Evolutionary conservation across 2,329 filamentous ascomycete genomes (phyloP).

Genomic region (Paraphaeosphaeria minitans): DNA sequence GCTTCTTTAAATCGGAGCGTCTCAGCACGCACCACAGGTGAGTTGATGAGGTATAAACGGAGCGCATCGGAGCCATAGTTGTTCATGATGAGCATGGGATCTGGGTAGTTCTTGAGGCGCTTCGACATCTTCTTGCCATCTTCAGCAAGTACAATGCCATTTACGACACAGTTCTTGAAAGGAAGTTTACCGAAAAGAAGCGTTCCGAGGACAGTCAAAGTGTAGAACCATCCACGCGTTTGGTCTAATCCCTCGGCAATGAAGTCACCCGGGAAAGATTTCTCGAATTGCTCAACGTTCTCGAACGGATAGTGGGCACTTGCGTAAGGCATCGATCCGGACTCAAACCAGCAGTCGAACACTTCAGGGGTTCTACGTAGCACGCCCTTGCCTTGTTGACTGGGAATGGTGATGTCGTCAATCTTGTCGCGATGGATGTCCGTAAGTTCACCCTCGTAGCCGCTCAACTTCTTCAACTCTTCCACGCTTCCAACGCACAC

Average conservation of each 20-base stretch:
- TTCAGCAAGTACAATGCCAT: constrained; percentile 90
- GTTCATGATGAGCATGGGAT: constrained; percentile 80
- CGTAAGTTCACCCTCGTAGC: constrained; percentile 79
- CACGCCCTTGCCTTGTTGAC: constrained; percentile 82
- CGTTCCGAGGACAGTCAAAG: constrained; percentile 83
- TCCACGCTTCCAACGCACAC: constrained; percentile 84
- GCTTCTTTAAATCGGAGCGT: constrained; percentile 88
- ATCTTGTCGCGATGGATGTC: constrained; percentile 94
- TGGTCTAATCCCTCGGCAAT: constrained; percentile 93
- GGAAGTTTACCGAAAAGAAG: constrained; percentile 84
- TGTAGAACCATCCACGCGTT: constrained; percentile 97
- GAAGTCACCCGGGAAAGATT: constrained; percentile 88
- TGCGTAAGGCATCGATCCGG: constrained; percentile 92
- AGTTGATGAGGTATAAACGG: constrained; percentile 95
- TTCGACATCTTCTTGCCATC: constrained; percentile 99
- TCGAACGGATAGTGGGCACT: constrained; percentile 92
- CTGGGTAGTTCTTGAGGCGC: constrained; percentile 93
- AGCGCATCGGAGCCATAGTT: constrained; percentile 92
- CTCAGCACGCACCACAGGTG: constrained; percentile 89
- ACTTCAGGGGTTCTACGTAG: constrained; percentile 83
- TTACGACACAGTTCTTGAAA: constrained; percentile 96
- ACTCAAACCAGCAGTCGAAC: constrained; percentile 98
- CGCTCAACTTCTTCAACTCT: constrained; percentile 83
- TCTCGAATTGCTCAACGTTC: constrained; percentile 79
- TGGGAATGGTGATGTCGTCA: constrained; percentile 92